Conservation (phyloP, 441 rosid genomes). For the Daphne laureola region DNA sequence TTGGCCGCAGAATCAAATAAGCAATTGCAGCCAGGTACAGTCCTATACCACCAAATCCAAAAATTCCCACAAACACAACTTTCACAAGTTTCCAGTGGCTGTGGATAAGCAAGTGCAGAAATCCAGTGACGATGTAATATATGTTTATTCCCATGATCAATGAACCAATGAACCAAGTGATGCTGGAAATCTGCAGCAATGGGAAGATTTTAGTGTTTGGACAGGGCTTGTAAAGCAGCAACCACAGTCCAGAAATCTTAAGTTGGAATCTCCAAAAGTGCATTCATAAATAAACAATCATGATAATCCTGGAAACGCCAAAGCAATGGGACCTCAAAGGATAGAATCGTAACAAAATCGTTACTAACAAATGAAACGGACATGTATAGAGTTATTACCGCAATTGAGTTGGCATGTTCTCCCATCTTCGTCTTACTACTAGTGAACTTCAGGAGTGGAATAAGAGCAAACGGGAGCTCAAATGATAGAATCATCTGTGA, state of each 20-base stretch:
- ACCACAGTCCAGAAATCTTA: no score
- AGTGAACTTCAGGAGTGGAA: constrained; percentile 94
- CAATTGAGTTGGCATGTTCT: constrained; percentile 36
- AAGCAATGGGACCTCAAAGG: no score
- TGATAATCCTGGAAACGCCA: no score
- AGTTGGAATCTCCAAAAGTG: no score
- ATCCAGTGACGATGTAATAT: constrained; percentile 57
- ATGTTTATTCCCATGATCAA: constrained; percentile 80
- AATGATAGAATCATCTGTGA: constrained; percentile 91
- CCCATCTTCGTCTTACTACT: constrained; percentile 92
- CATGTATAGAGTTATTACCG: constrained; percentile 28
- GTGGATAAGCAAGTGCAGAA: constrained; percentile 52
- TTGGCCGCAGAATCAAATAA: constrained; percentile 64
- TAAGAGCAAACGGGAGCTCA: constrained; percentile 87
- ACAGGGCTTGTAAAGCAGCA: no score
- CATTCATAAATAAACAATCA: no score
- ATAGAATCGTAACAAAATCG: no score
- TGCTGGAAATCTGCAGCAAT: constrained; percentile 44
- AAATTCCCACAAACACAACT: constrained; percentile 50
- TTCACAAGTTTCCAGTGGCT: constrained; percentile 38
- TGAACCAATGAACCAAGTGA: constrained; percentile 74
- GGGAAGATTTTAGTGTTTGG: neutral
- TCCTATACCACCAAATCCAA: constrained; percentile 61
- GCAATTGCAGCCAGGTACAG: constrained; percentile 61
- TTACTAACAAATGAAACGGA: neutral